These are phyloP conservation scores for Metarhizium sp. DNA, from an alignment of 2,329 filamentous ascomycete genomes.

Conservation along the genomic window DNA sequence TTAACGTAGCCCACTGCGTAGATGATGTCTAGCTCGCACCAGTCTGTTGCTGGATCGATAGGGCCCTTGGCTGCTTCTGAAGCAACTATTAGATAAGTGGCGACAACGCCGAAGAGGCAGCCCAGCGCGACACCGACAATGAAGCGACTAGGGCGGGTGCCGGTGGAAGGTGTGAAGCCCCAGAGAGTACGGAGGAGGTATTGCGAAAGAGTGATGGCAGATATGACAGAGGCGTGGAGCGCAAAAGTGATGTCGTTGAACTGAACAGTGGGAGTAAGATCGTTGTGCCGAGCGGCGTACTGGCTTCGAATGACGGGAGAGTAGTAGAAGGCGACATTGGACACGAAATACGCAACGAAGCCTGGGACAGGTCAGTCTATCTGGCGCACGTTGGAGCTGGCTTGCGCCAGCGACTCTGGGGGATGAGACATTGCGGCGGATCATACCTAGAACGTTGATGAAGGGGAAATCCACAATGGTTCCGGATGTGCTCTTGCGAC, in stretches of 20 bases:
- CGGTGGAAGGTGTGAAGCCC: slow-evolving; percentile 58
- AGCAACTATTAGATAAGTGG: slow-evolving; percentile 38
- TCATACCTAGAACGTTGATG: slow-evolving; percentile 54
- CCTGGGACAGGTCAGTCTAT: slow-evolving; percentile 30
- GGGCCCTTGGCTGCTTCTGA: slow-evolving; percentile 19
- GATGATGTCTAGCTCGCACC: slow-evolving; percentile 55
- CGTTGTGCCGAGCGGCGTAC: slow-evolving; percentile 71
- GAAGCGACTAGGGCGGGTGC: slow-evolving; percentile 46
- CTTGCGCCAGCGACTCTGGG: no score
- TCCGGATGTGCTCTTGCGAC: slow-evolving; percentile 67
- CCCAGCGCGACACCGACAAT: slow-evolving; percentile 64
- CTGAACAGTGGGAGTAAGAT: slow-evolving; percentile 72
- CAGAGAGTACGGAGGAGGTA: slow-evolving; percentile 66
- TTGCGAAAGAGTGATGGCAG: slow-evolving; percentile 65
- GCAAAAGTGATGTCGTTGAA: slow-evolving; percentile 90
- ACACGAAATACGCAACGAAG: slow-evolving; percentile 67
- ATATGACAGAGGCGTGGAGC: slow-evolving; percentile 66
- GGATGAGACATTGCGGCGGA: not conserved
- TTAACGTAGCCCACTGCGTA: slow-evolving; percentile 80
- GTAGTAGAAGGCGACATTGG: slow-evolving; percentile 67
- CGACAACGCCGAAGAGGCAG: slow-evolving; percentile 50
- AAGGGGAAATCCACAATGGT: slow-evolving; percentile 83
- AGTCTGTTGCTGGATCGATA: slow-evolving; percentile 33
- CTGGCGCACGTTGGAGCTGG: no score
- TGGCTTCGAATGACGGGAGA: slow-evolving; percentile 68